These are phyloP conservation scores for Lantana camara DNA, from an alignment of 257 asterid species.

Conservation along the genomic window DNA sequence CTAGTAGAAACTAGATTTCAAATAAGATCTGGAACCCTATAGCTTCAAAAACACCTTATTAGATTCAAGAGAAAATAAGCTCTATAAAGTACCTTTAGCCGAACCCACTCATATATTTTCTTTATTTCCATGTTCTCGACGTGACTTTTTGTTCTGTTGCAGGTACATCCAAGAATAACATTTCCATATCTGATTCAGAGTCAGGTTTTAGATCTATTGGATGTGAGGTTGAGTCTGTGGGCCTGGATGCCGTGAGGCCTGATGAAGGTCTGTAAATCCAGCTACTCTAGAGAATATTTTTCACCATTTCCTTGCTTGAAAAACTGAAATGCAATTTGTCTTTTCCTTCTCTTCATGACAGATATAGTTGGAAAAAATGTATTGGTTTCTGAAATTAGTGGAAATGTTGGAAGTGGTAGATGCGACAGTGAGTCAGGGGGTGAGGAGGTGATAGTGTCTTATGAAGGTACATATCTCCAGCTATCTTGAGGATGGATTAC, in stretches of 20 bases:
- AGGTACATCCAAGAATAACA: constrained; percentile 24
- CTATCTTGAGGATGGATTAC: not conserved
- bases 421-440: constrained; percentile 24
- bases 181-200: constrained; percentile 14
- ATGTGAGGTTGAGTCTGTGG: constrained; percentile 18
- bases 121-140: not conserved
- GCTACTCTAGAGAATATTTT: not conserved
- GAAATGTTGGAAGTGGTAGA: not conserved
- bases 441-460: constrained; percentile 23
- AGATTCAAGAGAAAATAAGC: too few relatives aligned
- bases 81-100: too few relatives aligned
- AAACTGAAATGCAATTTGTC: not conserved
- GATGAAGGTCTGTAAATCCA: constrained; percentile 38
- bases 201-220: constrained; percentile 20
- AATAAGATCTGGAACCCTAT: too few relatives aligned
- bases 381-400: constrained; percentile 21
- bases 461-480: constrained; percentile 31
- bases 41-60: too few relatives aligned
- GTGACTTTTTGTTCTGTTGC: constrained; percentile 9
- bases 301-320: not conserved
- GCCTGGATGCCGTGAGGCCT: constrained; percentile 23
- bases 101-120: not conserved
- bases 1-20: too few relatives aligned
- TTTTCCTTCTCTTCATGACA: constrained; percentile 22
- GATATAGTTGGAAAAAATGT: constrained; percentile 25